These are phyloP conservation scores for Cucumis sativus DNA, from an alignment of 306 rosid genomes.

Conservation along the genomic window Cucumber_9930_V3 NC_026655.2:3522001-3522500, in stretches of 20 bases:
- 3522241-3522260: constrained; percentile 32
- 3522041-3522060: constrained; percentile 41
- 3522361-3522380: background rate
- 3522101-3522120: constrained; percentile 26
- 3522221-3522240: constrained; percentile 38
- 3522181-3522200: constrained; percentile 17
- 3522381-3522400: background rate
- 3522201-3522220: constrained; percentile 23
- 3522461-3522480: no score
- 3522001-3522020: background rate
- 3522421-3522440: no score
- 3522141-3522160: constrained; percentile 26
- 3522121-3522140: constrained; percentile 39
- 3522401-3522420: no score
- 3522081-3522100: constrained; percentile 31
- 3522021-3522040: constrained; percentile 19
- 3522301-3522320: constrained; percentile 22
- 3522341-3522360: constrained; percentile 34
- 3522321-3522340: constrained; percentile 22
- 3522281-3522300: constrained; percentile 30
- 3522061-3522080: constrained; percentile 27
- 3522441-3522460: no score
- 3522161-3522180: constrained; percentile 36
- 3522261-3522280: constrained; percentile 32
- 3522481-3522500: background rate